Evolutionary conservation across 495 filamentous ascomycete species (phyloP), one percentile per base, ranked within the genome.

Genomic region (Cairneyella variabilis): DNA sequence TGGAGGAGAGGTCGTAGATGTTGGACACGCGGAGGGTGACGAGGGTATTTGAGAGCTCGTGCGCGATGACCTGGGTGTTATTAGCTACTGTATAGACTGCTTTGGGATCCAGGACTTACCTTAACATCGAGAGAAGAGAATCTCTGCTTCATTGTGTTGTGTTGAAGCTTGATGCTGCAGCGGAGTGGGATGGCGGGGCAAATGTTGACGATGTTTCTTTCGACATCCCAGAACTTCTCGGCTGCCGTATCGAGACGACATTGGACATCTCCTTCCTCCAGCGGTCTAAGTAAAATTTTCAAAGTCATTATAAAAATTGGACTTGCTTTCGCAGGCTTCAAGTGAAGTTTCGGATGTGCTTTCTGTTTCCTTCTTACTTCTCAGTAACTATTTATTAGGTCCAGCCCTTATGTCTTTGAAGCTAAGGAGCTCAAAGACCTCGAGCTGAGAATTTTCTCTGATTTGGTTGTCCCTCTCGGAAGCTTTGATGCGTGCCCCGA

Each of bases 131-230:
- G 23, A 55, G 32, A 53, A 1, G 92, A 97, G 73, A 96, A 97
- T 69, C 93, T 79, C 66, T 97, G 93, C 78, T 98, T 98, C 93
- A 98, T 98, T 30, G 71, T 83, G 68, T 42, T 9, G 20, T 21
- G 9, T 16, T 32, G 38, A 30, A 12, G 30, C 26, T 18, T 38
- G 11, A 25, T 45, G 45, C 40, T 39, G 38, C 16, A 36, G 21
- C 14, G 20, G 40, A 26, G n/a, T 53, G 43, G 42, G 42, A 53
- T 57, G 44, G 54, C 43, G 58, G 58, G 54, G 54, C 23, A 53
- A 49, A 26, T 46, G 18, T 48, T 21, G 28, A 49, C 50, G 44
- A 53, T 48, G 44, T 30, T 34, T 53, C 41, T 42, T 16, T 22
- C 27, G 21, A 30, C 30, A 14, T 39, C 30, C 25, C 17, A 22